These are phyloP conservation scores for Flaveria sonorensis DNA, from an alignment of 129 eudicot genomes.

Conservation along the genomic window DNA sequence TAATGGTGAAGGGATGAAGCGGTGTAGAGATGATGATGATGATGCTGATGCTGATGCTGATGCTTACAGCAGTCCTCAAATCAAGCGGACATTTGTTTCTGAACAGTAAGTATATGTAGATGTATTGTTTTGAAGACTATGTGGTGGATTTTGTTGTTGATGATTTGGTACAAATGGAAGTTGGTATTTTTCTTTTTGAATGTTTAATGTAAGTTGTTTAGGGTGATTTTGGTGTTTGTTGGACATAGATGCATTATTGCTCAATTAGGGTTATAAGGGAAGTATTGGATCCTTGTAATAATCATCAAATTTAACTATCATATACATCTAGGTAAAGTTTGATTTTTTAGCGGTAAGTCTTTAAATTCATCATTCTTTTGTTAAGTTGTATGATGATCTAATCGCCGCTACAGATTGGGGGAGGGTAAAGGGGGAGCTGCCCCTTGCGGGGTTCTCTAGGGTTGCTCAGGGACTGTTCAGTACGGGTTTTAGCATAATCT, in stretches of 20 bases:
- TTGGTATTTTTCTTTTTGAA: conserved; percentile 1
- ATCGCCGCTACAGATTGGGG: not conserved
- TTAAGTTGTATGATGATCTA: conserved; percentile 6
- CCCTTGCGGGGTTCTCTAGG: not conserved
- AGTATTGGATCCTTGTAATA: conserved; percentile 15
- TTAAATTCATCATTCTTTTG: conserved; percentile 8
- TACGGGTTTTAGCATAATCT: not conserved
- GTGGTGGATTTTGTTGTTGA: conserved; percentile 3
- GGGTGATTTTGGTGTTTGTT: conserved; percentile 25
- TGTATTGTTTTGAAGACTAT: conserved; percentile 7
- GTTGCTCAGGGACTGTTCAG: not conserved
- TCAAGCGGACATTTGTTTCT: conserved; percentile 55
- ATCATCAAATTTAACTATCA: not conserved
- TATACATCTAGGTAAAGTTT: conserved; percentile 10
- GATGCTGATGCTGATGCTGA: conserved; percentile 45
- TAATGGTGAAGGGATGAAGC: conserved; percentile 36
- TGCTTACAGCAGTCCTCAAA: conserved; percentile 54
- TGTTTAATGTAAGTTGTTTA: conserved; percentile 12
- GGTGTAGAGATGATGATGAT: conserved; percentile 82
- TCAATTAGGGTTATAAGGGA: conserved; percentile 17
- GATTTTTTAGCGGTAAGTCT: conserved; percentile 3
- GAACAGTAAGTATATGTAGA: conserved; percentile 51
- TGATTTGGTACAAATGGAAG: not conserved
- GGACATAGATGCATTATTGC: conserved; percentile 12
- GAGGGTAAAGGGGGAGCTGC: not conserved